These are phyloP conservation scores for Cystobasidiaceae sp. DNA, from an alignment of 1,284 basidiomycete genomes.

Conservation along the genomic window DNA sequence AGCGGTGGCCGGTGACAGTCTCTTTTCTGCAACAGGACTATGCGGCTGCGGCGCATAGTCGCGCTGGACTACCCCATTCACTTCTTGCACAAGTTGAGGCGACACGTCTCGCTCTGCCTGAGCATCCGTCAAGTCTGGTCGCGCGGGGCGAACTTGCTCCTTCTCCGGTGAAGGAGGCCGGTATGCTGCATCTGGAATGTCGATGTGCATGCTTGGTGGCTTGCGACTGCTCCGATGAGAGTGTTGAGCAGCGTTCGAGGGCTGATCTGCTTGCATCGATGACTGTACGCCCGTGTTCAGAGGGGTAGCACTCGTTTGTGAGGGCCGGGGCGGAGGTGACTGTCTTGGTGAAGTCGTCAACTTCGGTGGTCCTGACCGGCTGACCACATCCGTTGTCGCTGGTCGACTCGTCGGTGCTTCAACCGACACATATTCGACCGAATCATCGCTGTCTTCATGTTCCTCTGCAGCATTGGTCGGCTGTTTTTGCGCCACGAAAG, in stretches of 20 bases:
- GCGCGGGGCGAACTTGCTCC: constrained; percentile 10
- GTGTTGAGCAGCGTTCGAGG: background rate
- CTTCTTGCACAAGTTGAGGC: constrained; percentile 13
- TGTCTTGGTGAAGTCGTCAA: background rate
- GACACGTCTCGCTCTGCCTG: constrained; percentile 12
- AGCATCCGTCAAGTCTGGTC: constrained; percentile 20
- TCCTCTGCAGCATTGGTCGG: background rate
- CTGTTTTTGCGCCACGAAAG: background rate
- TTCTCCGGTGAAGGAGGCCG: constrained; percentile 19
- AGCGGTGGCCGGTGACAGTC: background rate
- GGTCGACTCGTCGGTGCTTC: background rate
- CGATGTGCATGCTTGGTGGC: background rate
- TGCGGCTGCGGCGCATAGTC: constrained; percentile 25
- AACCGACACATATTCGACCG: constrained; percentile 7
- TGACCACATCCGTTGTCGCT: background rate
- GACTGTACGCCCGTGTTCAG: too few species aligned
- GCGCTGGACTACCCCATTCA: constrained; percentile 27
- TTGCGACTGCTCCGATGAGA: background rate
- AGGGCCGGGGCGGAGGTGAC: background rate
- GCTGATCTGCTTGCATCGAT: too few species aligned
- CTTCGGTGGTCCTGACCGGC: too few species aligned
- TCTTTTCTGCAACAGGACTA: background rate
- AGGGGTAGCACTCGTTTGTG: background rate
- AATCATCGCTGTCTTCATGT: constrained; percentile 11
- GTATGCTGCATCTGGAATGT: constrained; percentile 13